These are phyloP conservation scores for Cryptococcus hybrid DNA, from an alignment of 1,284 basidiomycete species.

Conservation along the genomic window DNA sequence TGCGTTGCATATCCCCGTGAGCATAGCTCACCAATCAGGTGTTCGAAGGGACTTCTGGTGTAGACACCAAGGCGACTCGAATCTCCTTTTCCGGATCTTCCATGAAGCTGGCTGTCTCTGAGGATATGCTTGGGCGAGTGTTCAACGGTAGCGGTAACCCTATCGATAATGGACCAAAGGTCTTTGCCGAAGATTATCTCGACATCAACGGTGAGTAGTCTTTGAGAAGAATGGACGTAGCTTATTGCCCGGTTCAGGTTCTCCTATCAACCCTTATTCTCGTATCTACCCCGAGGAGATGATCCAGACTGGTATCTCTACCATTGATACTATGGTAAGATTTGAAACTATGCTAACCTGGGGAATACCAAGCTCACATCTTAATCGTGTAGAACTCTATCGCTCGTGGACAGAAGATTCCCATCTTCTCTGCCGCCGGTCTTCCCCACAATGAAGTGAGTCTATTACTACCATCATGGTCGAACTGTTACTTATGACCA, in stretches of 20 bases:
- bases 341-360: background rate
- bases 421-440: constrained; percentile 98
- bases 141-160: constrained; percentile 99
- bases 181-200: constrained; percentile 98
- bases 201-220: constrained; percentile 87
- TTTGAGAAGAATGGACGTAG: background rate
- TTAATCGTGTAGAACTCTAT: constrained; percentile 70
- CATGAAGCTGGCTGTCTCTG: constrained; percentile 99
- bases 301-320: constrained; percentile 99
- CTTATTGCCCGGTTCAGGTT: constrained; percentile 59
- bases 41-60: constrained; percentile 97
- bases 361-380: background rate
- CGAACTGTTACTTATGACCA: background rate
- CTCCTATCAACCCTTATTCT: constrained; percentile 98
- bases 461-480: constrained; percentile 3
- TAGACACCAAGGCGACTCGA: constrained; percentile 90
- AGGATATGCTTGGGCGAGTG: constrained; percentile 98
- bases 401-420: constrained; percentile 99
- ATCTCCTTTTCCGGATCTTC: constrained; percentile 97
- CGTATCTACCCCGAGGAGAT: constrained; percentile 99
- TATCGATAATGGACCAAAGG: constrained; percentile 97
- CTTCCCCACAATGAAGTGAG: constrained; percentile 95
- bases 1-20: constrained; percentile 7
- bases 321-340: constrained; percentile 84
- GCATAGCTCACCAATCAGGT: constrained; percentile 52